Evolutionary conservation across 768 basidiomycete genomes (phyloP).

Genomic region (Rhodotorula toruloides): DNA sequence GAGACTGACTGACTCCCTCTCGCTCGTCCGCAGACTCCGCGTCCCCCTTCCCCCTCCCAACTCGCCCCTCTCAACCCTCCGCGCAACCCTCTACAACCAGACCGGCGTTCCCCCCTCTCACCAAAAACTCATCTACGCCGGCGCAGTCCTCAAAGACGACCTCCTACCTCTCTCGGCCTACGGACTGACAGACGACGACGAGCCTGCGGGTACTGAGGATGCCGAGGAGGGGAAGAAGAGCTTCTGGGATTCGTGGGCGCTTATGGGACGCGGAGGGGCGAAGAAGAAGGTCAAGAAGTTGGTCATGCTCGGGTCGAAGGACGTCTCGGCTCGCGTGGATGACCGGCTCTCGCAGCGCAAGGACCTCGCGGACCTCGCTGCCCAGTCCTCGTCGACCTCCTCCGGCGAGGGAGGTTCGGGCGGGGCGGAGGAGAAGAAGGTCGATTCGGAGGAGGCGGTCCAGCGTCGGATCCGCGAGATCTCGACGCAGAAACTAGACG

Average conservation of each 20-base stretch:
- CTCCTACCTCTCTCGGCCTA: slow-evolving; percentile 50
- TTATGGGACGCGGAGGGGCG: slow-evolving; percentile 3
- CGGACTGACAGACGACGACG: slow-evolving; percentile 24
- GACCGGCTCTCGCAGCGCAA: slow-evolving; percentile 31
- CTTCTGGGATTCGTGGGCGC: slow-evolving; percentile 33
- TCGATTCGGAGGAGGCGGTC: slow-evolving; percentile 18
- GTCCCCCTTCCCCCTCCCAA: slow-evolving; percentile 58
- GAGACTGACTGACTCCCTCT: slow-evolving; percentile 4
- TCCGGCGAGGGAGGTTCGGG: background rate
- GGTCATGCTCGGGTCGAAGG: slow-evolving; percentile 33
- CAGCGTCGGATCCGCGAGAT: slow-evolving; percentile 25
- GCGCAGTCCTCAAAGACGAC: slow-evolving; percentile 85
- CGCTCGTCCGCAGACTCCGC: slow-evolving; percentile 49
- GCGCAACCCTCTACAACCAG: slow-evolving; percentile 62
- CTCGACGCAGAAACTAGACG: slow-evolving; percentile 9
- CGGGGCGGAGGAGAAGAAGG: slow-evolving; percentile 10
- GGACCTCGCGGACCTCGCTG: slow-evolving; percentile 21
- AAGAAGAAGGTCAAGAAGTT: slow-evolving; percentile 32
- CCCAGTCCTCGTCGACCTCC: background rate
- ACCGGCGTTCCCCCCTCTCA: slow-evolving; percentile 64
- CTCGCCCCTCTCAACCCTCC: slow-evolving; percentile 59
- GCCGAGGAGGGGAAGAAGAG: background rate
- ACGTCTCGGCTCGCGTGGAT: slow-evolving; percentile 28
- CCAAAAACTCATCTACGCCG: slow-evolving; percentile 75
- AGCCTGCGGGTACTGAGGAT: background rate